These are phyloP conservation scores for Ceratonia siliqua DNA, from an alignment of 306 rosid species.

Conservation along the genomic window DNA sequence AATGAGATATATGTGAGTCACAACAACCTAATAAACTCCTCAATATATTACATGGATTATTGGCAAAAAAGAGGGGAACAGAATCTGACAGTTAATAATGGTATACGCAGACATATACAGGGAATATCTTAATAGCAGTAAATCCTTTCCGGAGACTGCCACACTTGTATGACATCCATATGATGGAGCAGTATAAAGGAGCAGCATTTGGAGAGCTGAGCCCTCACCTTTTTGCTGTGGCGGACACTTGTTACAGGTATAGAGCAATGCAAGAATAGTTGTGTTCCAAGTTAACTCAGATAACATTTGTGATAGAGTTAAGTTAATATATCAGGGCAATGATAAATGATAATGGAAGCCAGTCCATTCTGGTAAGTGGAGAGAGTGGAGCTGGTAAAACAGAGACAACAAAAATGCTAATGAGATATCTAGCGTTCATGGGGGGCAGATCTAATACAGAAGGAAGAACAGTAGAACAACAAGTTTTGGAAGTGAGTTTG, in stretches of 20 bases:
- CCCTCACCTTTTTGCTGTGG: conserved; percentile 93
- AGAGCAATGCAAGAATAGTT: conserved; percentile 30
- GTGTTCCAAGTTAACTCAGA: neutral
- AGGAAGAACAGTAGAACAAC: conserved; percentile 87
- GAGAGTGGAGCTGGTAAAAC: conserved; percentile 96
- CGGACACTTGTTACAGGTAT: conserved; percentile 86
- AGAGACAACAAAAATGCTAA: conserved; percentile 88
- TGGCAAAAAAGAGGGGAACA: conserved; percentile 10
- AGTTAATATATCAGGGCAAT: conserved; percentile 60
- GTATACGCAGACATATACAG: conserved; percentile 74
- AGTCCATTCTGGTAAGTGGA: conserved; percentile 87
- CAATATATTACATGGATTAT: conserved; percentile 4
- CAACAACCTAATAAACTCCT: neutral
- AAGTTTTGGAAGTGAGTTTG: conserved; percentile 83
- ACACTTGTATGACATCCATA: conserved; percentile 77
- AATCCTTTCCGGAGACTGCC: conserved; percentile 85
- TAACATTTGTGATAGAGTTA: conserved; percentile 2
- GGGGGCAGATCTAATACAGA: conserved; percentile 83
- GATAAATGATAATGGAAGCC: conserved; percentile 80
- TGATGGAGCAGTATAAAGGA: conserved; percentile 92
- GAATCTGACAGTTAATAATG: conserved; percentile 32
- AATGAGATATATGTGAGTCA: conserved; percentile 87
- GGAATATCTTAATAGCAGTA: conserved; percentile 85
- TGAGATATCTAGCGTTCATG: conserved; percentile 90
- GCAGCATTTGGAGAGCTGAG: conserved; percentile 89